Conservation (phyloP, 2,329 filamentous ascomycete genomes). For the Epichloe glyceriae region DNA sequence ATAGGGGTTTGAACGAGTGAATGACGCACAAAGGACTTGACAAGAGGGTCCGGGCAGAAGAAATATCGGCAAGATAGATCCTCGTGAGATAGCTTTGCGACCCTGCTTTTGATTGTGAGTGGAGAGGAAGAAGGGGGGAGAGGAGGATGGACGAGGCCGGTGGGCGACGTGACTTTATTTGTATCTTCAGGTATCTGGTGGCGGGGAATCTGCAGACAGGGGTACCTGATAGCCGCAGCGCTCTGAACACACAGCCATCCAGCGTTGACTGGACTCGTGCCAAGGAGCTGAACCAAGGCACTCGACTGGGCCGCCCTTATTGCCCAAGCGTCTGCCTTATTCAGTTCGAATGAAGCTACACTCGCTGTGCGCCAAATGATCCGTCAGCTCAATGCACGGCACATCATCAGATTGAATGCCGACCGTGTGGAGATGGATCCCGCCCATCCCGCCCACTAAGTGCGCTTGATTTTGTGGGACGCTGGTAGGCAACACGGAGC, state of each 20-base stretch:
- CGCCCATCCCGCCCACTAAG: too few species aligned
- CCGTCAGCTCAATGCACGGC: too few species aligned
- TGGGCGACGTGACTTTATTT: conserved; percentile 6
- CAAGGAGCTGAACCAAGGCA: too few species aligned
- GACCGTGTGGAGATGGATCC: background rate
- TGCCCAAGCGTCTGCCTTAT: too few species aligned
- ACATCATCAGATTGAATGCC: background rate
- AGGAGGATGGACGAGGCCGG: conserved; percentile 10
- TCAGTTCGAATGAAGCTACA: too few species aligned
- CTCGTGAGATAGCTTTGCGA: conserved; percentile 39
- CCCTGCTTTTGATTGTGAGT: conserved; percentile 42
- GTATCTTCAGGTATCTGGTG: conserved; percentile 1
- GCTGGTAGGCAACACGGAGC: background rate
- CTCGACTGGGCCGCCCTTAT: background rate
- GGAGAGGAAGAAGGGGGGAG: conserved; percentile 30
- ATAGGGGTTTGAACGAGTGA: conserved; percentile 19
- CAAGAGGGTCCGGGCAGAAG: conserved; percentile 45
- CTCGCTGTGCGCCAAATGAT: too few species aligned
- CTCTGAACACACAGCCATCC: background rate
- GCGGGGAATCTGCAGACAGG: conserved; percentile 6
- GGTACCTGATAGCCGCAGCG: conserved; percentile 6
- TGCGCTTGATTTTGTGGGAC: background rate
- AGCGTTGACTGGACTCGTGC: too few species aligned
- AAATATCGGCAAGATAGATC: conserved; percentile 37
- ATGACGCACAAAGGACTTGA: conserved; percentile 29